Evolutionary conservation across 2,329 filamentous ascomycete genomes (phyloP).

Genomic region (Sporothrix euskadiensis): DNA sequence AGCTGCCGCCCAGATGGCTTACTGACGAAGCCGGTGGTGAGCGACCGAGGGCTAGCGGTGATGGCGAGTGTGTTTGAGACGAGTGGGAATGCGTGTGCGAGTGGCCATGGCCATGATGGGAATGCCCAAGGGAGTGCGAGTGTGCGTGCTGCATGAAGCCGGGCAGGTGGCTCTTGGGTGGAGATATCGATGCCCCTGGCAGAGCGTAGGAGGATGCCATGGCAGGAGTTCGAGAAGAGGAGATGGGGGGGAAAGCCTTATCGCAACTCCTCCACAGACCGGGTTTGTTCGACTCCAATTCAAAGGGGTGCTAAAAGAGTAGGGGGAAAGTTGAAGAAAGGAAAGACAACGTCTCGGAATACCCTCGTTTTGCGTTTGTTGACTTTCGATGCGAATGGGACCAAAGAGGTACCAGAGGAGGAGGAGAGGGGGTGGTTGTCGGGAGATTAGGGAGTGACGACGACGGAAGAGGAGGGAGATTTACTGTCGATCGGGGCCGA

Average conservation of each 20-base stretch:
- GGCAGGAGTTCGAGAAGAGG: conserved; percentile 39
- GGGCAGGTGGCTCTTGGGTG: conserved; percentile 46
- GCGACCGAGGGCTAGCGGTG: conserved; percentile 45
- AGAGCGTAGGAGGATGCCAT: conserved; percentile 54
- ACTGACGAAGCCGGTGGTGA: conserved; percentile 35
- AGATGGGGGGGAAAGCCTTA: background rate
- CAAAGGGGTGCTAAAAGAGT: background rate
- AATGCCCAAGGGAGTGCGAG: conserved; percentile 37
- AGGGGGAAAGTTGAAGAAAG: background rate
- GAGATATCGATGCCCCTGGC: conserved; percentile 50
- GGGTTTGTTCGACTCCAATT: background rate
- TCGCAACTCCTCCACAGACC: conserved; percentile 1
- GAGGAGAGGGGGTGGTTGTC: background rate
- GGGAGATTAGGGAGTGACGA: conserved; percentile 15
- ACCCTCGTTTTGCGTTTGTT: background rate
- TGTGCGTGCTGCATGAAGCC: conserved; percentile 39
- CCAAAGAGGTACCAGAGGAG: conserved; percentile 3
- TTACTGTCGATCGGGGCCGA: conserved; percentile 11
- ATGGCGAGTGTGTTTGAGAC: conserved; percentile 42
- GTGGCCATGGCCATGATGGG: conserved; percentile 37
- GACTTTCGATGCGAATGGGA: background rate
- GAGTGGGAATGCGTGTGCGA: conserved; percentile 38
- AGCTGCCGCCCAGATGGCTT: conserved; percentile 9
- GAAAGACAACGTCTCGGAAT: background rate
- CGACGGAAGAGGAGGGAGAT: conserved; percentile 13